Conservation (phyloP, 2,329 filamentous ascomycete genomes). For the Fusarium albosuccineum region DNA sequence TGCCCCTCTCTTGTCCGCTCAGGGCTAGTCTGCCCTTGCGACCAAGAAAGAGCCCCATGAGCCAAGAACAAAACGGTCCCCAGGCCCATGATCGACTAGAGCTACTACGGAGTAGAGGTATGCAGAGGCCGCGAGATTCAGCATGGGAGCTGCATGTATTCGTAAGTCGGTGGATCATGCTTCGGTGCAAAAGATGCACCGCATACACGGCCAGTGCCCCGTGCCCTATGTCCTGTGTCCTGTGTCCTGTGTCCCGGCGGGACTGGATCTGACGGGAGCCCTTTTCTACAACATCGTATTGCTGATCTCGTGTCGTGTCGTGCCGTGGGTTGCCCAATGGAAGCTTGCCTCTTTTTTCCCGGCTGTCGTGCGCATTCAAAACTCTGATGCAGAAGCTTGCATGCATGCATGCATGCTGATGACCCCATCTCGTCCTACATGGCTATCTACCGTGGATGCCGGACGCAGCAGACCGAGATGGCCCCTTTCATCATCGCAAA, state of each 20-base stretch:
- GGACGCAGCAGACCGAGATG: background rate
- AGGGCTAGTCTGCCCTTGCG: too few species aligned
- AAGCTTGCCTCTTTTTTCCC: constrained; percentile 24
- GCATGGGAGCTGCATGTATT: constrained; percentile 18
- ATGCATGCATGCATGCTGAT: constrained; percentile 12
- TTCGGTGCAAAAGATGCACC: constrained; percentile 19
- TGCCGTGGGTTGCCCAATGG: constrained; percentile 27
- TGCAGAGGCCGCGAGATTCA: constrained; percentile 16
- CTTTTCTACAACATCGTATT: constrained; percentile 41
- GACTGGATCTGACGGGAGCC: constrained; percentile 18
- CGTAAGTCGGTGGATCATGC: constrained; percentile 22
- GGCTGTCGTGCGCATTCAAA: constrained; percentile 9
- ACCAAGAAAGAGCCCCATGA: background rate
- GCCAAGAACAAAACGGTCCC: constrained; percentile 10
- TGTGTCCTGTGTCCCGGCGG: background rate
- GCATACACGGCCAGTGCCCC: constrained; percentile 5
- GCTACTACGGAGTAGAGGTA: background rate
- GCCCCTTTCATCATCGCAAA: constrained; percentile 12
- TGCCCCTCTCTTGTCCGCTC: constrained; percentile 8
- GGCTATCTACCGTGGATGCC: constrained; percentile 30
- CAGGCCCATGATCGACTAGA: constrained; percentile 1
- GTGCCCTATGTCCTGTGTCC: constrained; percentile 1
- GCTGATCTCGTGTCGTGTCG: constrained; percentile 45
- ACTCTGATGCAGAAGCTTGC: constrained; percentile 14
- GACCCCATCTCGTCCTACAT: constrained; percentile 7